These are phyloP conservation scores for Periglandula ipomoeae DNA, from an alignment of 2,329 filamentous ascomycete genomes.

Conservation along the genomic window DNA sequence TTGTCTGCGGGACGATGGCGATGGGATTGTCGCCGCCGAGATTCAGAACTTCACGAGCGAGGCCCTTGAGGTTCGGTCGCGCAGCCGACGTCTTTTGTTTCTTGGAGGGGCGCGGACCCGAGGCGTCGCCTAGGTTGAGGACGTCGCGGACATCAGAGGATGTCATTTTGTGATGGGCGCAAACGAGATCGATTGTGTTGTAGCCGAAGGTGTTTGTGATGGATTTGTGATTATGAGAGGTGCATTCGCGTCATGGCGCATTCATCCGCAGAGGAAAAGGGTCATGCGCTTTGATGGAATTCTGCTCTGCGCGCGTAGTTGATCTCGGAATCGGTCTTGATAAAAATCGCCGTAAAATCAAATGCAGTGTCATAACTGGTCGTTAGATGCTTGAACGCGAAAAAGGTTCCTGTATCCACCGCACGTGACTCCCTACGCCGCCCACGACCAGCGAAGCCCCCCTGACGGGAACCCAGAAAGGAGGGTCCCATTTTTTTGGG, in stretches of 20 bases:
- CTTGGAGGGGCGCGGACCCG: constrained; percentile 53
- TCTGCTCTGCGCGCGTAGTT: too few relatives aligned
- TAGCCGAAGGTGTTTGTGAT: background rate
- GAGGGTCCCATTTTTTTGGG: too few relatives aligned
- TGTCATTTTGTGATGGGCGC: constrained; percentile 41
- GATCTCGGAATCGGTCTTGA: too few relatives aligned
- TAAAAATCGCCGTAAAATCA: too few relatives aligned
- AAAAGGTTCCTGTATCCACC: too few relatives aligned
- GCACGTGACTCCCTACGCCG: too few relatives aligned
- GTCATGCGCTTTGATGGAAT: too few relatives aligned
- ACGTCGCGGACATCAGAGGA: constrained; percentile 81
- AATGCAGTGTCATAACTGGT: too few relatives aligned
- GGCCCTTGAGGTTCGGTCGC: constrained; percentile 50
- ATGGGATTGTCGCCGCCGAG: constrained; percentile 59
- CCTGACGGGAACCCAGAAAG: too few relatives aligned
- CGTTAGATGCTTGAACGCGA: too few relatives aligned
- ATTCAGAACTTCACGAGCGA: constrained; percentile 57
- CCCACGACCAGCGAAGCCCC: too few relatives aligned
- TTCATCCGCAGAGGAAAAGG: too few relatives aligned
- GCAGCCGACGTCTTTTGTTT: constrained; percentile 62
- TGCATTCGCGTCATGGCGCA: constrained; percentile 1
- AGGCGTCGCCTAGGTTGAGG: constrained; percentile 62
- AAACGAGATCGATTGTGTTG: background rate
- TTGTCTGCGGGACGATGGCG: constrained; percentile 52
- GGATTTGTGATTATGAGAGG: background rate